phyloP scores from a whole-genome alignment of 1,284 basidiomycete genomes.

The Cutaneotrichosporon daszewskae region DNA sequence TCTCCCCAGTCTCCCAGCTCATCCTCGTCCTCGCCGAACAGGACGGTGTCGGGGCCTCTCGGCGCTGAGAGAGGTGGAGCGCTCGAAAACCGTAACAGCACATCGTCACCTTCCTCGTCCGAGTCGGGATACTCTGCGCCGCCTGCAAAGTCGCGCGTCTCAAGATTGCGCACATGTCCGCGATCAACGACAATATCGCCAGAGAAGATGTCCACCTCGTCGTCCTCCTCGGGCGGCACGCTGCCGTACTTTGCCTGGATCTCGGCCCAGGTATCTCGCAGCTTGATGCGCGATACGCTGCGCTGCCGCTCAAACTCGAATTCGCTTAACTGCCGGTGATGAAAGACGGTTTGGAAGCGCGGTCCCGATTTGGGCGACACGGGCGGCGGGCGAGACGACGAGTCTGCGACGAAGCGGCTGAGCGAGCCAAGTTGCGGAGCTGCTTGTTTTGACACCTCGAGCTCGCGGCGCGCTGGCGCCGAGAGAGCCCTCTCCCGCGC shows the following conservation, averaged over 20 bases:
- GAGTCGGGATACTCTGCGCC: conserved; percentile 7
- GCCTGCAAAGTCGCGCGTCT: conserved; percentile 19
- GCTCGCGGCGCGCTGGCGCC: too few relatives aligned
- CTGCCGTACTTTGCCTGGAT: conserved; percentile 38
- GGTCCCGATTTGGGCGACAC: conserved; percentile 1
- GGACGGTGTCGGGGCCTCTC: conserved; percentile 2
- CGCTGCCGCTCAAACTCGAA: conserved; percentile 1
- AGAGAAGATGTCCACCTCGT: conserved; percentile 42
- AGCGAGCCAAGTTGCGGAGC: too few relatives aligned
- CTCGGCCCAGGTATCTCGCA: conserved; percentile 27
- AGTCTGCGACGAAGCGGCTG: not conserved
- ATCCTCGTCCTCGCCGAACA: conserved; percentile 28
- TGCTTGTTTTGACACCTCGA: too few relatives aligned
- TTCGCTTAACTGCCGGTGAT: not conserved
- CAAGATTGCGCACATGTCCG: conserved; percentile 22
- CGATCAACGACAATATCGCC: conserved; percentile 28
- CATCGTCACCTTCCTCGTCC: conserved; percentile 14
- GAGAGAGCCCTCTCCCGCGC: too few relatives aligned
- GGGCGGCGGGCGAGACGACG: not conserved
- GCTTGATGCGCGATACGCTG: not conserved
- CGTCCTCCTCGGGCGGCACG: conserved; percentile 40
- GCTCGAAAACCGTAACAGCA: too few relatives aligned
- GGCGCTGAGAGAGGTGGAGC: not conserved
- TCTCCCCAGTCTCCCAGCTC: conserved; percentile 37
- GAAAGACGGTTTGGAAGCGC: conserved; percentile 1